phyloP scores from a whole-genome alignment of 768 basidiomycete genomes.

The Termitomyces bulborhizus region DNA sequence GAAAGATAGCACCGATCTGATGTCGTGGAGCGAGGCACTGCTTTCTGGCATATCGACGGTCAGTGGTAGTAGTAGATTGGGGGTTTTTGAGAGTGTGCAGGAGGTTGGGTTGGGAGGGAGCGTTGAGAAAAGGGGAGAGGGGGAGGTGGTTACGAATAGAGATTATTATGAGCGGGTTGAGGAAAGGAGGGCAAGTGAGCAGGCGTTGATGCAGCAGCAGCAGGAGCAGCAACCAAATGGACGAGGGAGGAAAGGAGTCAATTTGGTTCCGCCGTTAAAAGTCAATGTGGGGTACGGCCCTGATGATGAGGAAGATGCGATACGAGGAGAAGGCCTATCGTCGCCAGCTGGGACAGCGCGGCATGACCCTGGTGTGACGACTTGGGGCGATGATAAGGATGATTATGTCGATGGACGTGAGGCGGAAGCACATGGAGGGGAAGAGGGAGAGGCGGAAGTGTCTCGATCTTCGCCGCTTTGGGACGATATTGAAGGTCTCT shows the following conservation, averaged over 20 bases:
- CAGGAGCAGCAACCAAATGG: background rate
- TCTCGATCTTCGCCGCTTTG: slow-evolving; percentile 8
- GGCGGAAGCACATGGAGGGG: background rate
- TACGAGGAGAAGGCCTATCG: slow-evolving; percentile 1
- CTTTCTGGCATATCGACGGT: slow-evolving; percentile 41
- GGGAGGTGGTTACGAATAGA: background rate
- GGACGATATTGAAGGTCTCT: slow-evolving; percentile 10
- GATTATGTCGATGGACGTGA: background rate
- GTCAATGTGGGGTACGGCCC: background rate
- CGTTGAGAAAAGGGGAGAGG: no score
- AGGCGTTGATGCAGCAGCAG: background rate
- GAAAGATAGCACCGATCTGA: slow-evolving; percentile 37
- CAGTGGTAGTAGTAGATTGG: background rate
- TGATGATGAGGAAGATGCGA: slow-evolving; percentile 3
- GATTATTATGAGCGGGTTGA: background rate
- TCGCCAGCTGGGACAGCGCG: slow-evolving; percentile 16
- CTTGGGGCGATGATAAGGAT: background rate
- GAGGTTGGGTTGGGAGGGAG: background rate
- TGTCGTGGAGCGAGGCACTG: slow-evolving; percentile 49
- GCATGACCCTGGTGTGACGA: slow-evolving; percentile 11
- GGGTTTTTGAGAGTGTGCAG: slow-evolving; percentile 11
- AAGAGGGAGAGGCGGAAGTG: background rate
- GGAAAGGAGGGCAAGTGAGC: background rate
- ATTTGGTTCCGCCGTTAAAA: slow-evolving; percentile 22
- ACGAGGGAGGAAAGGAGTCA: background rate